Percentiles rank a stretch among this genome's conserved stretches.
Conservation (phyloP, 2,329 filamentous ascomycete genomes). For the Fusarium chlamydosporum region DNA sequence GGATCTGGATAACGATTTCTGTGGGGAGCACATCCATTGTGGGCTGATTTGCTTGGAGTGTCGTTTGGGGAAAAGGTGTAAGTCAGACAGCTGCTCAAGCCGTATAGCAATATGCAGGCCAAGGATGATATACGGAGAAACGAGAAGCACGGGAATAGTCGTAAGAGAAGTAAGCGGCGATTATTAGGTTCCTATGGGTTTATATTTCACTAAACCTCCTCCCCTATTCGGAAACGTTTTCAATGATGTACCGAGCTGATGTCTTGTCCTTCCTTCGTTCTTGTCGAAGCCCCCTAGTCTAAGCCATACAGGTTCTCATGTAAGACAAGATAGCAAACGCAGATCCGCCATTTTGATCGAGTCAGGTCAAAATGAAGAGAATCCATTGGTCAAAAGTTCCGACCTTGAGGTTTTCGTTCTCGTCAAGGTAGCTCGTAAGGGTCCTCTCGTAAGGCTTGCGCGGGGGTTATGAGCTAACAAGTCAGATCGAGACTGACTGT, state of each 20-base stretch:
- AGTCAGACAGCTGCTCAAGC: background rate
- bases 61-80: background rate
- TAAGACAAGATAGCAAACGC: constrained; percentile 21
- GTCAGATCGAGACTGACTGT: constrained; percentile 18
- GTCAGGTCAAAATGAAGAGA: constrained; percentile 9
- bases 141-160: background rate
- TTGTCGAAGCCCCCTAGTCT: constrained; percentile 6
- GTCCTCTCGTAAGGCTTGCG: constrained; percentile 12
- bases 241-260: constrained; percentile 22
- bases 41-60: background rate
- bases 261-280: constrained; percentile 16
- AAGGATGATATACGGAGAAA: background rate
- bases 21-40: constrained; percentile 54
- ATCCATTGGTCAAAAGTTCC: constrained; percentile 25
- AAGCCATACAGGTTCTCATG: constrained; percentile 43
- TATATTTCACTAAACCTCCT: constrained; percentile 25
- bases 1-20: constrained; percentile 53
- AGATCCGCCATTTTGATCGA: constrained; percentile 22
- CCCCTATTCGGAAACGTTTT: background rate
- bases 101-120: background rate
- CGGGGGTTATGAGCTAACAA: constrained; percentile 5
- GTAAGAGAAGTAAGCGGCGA: constrained; percentile 1
- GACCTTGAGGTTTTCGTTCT: background rate
- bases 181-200: background rate
- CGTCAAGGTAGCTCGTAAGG: constrained; percentile 19